phyloP scores from a whole-genome alignment of 2,329 filamentous ascomycete species.

The Hypoxylon sp. region DNA sequence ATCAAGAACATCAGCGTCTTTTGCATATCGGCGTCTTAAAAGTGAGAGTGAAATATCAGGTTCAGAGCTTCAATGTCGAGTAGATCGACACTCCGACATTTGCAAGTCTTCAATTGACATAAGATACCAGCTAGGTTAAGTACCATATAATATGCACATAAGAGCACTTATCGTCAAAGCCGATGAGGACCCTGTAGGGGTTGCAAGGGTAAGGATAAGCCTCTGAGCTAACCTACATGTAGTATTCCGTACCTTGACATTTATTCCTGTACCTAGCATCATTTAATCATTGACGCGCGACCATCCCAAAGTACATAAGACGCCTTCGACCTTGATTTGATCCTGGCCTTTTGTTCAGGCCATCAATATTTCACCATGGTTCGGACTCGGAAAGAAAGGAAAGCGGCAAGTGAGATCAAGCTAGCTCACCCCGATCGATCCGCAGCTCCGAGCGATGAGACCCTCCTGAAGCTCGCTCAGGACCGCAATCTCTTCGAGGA shows the following conservation, averaged over 20 bases:
- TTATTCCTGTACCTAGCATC: neutral
- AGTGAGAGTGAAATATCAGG: no score
- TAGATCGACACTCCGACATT: neutral
- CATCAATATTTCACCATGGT: constrained; percentile 57
- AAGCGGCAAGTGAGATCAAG: constrained; percentile 65
- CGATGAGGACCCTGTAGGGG: neutral
- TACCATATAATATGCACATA: constrained; percentile 5
- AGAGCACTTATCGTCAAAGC: neutral
- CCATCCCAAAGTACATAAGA: constrained; percentile 11
- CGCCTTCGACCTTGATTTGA: neutral
- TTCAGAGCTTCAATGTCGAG: neutral
- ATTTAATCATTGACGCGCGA: constrained; percentile 19
- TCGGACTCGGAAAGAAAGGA: constrained; percentile 62
- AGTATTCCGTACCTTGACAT: neutral
- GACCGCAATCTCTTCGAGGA: constrained; percentile 70
- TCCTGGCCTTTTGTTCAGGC: neutral
- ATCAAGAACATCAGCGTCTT: no score
- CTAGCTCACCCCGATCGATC: constrained; percentile 78
- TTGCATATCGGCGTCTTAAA: no score
- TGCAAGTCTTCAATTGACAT: constrained; percentile 26
- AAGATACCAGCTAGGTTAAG: neutral
- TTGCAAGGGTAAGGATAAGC: neutral
- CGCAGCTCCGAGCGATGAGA: constrained; percentile 70
- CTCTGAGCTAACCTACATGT: constrained; percentile 1
- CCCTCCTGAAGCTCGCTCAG: constrained; percentile 79